Percentiles rank a stretch among this genome's conserved stretches.
phyloP scores from a whole-genome alignment of 2,329 filamentous ascomycete genomes.

The Leptodontidium sp. region DNA sequence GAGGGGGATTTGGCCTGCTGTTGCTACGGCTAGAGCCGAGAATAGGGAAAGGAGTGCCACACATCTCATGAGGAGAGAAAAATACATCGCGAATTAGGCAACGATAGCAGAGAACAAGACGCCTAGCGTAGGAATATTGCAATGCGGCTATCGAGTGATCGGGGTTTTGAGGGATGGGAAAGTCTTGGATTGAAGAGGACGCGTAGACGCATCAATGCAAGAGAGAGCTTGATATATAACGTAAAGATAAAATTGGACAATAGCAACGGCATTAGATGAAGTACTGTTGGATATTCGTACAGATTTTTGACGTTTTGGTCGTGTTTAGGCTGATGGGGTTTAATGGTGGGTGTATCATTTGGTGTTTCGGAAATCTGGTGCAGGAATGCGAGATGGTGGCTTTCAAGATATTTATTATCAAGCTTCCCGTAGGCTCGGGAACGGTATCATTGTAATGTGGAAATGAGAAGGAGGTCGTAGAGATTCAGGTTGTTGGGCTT shows the following conservation, averaged over 20 bases:
- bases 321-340: conserved; percentile 1
- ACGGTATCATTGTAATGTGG: neutral
- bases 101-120: neutral
- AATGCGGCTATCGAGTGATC: neutral
- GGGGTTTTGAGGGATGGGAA: neutral
- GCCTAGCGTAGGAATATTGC: neutral
- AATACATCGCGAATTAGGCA: neutral
- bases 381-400: neutral
- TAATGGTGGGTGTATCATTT: conserved; percentile 1
- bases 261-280: neutral
- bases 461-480: neutral
- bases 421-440: neutral
- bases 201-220: conserved; percentile 4
- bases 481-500: neutral
- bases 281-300: neutral
- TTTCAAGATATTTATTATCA: too few relatives aligned
- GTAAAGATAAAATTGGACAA: neutral
- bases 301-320: neutral
- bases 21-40: neutral
- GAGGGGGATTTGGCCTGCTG: conserved; percentile 13
- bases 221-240: neutral
- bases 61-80: neutral
- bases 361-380: conserved; percentile 11
- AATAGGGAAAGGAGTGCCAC: conserved; percentile 1
- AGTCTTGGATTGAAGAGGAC: conserved; percentile 1